Conservation (phyloP, 2,329 filamentous ascomycete species). For the Pleurostoma richardsiae region DNA sequence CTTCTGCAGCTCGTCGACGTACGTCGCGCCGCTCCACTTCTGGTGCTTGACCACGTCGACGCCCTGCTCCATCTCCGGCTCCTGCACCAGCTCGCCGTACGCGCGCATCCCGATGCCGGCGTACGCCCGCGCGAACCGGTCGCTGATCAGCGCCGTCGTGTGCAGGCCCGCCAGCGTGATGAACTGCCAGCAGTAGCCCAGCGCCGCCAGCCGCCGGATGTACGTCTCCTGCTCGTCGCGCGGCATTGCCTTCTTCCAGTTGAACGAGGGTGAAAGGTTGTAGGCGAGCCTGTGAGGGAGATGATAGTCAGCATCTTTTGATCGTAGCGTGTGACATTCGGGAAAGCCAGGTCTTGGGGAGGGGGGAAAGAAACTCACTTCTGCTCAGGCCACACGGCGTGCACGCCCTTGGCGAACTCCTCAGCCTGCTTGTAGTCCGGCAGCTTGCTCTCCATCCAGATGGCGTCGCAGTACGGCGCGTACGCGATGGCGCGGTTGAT, state of each 20-base stretch:
- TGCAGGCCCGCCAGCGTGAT: constrained; percentile 98
- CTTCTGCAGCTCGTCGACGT: constrained; percentile 91
- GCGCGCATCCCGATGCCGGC: constrained; percentile 84
- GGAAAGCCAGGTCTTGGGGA: too few relatives aligned
- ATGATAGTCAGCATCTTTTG: background rate
- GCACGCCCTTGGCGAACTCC: constrained; percentile 90
- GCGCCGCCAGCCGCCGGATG: constrained; percentile 76
- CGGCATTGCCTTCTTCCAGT: constrained; percentile 98
- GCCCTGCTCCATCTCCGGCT: constrained; percentile 87
- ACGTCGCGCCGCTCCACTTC: constrained; percentile 96
- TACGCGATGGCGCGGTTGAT: constrained; percentile 88
- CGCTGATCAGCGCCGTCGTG: constrained; percentile 86
- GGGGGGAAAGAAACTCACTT: constrained; percentile 57
- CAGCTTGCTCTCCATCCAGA: constrained; percentile 99
- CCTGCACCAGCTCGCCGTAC: constrained; percentile 95
- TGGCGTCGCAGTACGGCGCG: constrained; percentile 88
- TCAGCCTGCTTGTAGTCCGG: constrained; percentile 87
- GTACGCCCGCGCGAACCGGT: constrained; percentile 83
- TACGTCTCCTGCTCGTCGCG: constrained; percentile 93
- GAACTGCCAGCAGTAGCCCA: constrained; percentile 99
- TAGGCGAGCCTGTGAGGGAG: constrained; percentile 69
- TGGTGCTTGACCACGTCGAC: constrained; percentile 98
- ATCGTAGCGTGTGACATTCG: background rate
- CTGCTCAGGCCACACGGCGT: constrained; percentile 91
- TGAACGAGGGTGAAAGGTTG: constrained; percentile 98